A percentile compares a stretch with the other conserved stretches of the same genome.
phyloP scores from a whole-genome alignment of 1,284 basidiomycete species.

The Cutaneotrichosporon arboriforme region DNA sequence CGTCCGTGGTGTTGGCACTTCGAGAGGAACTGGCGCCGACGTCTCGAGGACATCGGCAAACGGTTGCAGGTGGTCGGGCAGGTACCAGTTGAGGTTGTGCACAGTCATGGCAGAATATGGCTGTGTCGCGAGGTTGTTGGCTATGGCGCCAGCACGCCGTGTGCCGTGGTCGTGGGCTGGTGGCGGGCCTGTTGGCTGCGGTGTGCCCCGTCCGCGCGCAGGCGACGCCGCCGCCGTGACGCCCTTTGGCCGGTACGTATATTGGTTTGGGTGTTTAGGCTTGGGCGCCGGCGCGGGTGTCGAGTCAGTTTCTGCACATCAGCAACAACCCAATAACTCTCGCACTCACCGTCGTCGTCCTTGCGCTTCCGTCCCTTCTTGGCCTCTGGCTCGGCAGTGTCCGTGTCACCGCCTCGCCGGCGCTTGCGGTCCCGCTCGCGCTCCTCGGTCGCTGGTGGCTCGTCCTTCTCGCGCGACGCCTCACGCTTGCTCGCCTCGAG shows the following conservation, averaged over 20 bases:
- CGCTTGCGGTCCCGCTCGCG: slow-evolving; percentile 11
- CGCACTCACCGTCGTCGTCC: slow-evolving; percentile 40
- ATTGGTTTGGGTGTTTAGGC: slow-evolving; percentile 55
- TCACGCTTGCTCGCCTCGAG: slow-evolving; percentile 48
- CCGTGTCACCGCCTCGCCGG: slow-evolving; percentile 24
- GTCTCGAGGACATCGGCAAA: slow-evolving; percentile 78
- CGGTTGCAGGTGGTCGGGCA: slow-evolving; percentile 90
- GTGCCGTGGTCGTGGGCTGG: slow-evolving; percentile 42
- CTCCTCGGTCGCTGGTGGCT: slow-evolving; percentile 10
- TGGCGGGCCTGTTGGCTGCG: slow-evolving; percentile 22
- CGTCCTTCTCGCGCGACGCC: slow-evolving; percentile 21
- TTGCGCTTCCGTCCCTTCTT: slow-evolving; percentile 40
- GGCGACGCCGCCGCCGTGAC: slow-evolving; percentile 23
- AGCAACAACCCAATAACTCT: neutral
- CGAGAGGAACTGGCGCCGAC: slow-evolving; percentile 65
- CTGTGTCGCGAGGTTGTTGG: slow-evolving; percentile 28
- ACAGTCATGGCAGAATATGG: slow-evolving; percentile 30
- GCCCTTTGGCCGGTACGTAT: slow-evolving; percentile 55
- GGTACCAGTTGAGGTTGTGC: slow-evolving; percentile 62
- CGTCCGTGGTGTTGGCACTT: slow-evolving; percentile 54
- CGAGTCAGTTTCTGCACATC: slow-evolving; percentile 7
- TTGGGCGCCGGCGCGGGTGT: slow-evolving; percentile 21
- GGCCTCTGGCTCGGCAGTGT: slow-evolving; percentile 16
- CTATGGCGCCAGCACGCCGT: slow-evolving; percentile 44
- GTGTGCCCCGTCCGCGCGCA: slow-evolving; percentile 18